Evolutionary conservation across 2,329 filamentous ascomycete genomes (phyloP).

Genomic region (Ceratocystis lukuohia): DNA sequence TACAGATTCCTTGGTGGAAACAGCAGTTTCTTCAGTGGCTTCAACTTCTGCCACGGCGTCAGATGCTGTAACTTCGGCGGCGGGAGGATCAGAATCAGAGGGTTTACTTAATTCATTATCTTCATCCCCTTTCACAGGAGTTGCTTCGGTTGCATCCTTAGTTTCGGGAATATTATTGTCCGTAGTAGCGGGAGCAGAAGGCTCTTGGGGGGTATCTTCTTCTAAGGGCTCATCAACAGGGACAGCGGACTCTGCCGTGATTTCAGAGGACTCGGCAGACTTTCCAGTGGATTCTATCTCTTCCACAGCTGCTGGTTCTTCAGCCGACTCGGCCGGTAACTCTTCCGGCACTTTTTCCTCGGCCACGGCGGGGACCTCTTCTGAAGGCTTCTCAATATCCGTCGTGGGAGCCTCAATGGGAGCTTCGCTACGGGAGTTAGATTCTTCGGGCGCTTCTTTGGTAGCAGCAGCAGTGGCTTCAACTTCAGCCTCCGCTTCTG

Average conservation of each 20-base stretch:
- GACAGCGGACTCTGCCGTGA: slow-evolving; percentile 19
- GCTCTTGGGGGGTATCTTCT: slow-evolving; percentile 5
- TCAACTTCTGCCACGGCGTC: background rate
- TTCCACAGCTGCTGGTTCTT: slow-evolving; percentile 19
- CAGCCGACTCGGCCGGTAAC: background rate
- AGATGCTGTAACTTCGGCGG: background rate
- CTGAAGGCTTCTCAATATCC: background rate
- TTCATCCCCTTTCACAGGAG: background rate
- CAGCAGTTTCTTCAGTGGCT: background rate
- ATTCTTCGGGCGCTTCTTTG: background rate
- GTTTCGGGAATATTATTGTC: slow-evolving; percentile 16
- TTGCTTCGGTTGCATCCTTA: background rate
- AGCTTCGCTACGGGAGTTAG: slow-evolving; percentile 13
- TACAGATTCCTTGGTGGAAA: background rate
- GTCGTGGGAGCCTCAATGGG: background rate
- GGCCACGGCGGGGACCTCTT: slow-evolving; percentile 18
- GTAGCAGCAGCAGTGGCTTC: background rate
- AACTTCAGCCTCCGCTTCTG: background rate
- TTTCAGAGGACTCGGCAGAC: slow-evolving; percentile 4
- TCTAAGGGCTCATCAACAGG: slow-evolving; percentile 8
- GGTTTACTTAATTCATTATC: background rate
- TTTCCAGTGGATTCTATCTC: slow-evolving; percentile 3
- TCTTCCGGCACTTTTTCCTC: background rate
- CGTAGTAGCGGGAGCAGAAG: background rate
- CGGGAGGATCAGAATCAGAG: background rate